Evolutionary conservation across 1,284 basidiomycete genomes (phyloP).

Genomic region (Irpex sp.): DNA sequence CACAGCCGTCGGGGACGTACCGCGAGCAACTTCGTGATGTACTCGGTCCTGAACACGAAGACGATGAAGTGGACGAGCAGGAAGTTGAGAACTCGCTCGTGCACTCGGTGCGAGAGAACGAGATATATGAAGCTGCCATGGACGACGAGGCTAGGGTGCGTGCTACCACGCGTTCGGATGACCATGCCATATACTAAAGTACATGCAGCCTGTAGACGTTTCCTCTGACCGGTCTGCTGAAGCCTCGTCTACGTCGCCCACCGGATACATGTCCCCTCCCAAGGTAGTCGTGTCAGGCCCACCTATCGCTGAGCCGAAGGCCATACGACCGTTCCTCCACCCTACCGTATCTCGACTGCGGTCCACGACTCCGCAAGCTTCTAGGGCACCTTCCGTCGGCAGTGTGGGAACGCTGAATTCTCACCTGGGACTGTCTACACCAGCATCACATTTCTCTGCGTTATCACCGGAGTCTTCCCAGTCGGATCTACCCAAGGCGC

Average conservation of each 20-base stretch:
- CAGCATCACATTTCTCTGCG: slow-evolving; percentile 67
- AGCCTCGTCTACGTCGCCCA: slow-evolving; percentile 35
- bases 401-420: slow-evolving; percentile 43
- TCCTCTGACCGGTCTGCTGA: slow-evolving; percentile 39
- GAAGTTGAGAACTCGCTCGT: slow-evolving; percentile 46
- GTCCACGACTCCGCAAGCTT: slow-evolving; percentile 55
- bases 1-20: slow-evolving; percentile 44
- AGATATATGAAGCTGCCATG: slow-evolving; percentile 29
- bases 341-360: slow-evolving; percentile 83
- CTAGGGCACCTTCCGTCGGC: slow-evolving; percentile 46
- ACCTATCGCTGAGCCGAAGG: slow-evolving; percentile 27
- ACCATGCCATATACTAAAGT: slow-evolving; percentile 8
- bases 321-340: slow-evolving; percentile 58
- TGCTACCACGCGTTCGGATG: slow-evolving; percentile 10
- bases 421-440: slow-evolving; percentile 43
- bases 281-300: slow-evolving; percentile 32
- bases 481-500: slow-evolving; percentile 44
- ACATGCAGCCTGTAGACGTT: slow-evolving; percentile 32
- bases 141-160: slow-evolving; percentile 39
- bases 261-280: slow-evolving; percentile 30
- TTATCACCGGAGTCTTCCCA: slow-evolving; percentile 67
- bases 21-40: slow-evolving; percentile 69
- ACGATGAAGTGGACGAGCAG: slow-evolving; percentile 41
- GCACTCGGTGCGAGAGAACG: slow-evolving; percentile 32
- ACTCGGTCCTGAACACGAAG: slow-evolving; percentile 60